phyloP scores from a whole-genome alignment of 768 basidiomycete species.

The Panaeolus papilionaceus region DNA sequence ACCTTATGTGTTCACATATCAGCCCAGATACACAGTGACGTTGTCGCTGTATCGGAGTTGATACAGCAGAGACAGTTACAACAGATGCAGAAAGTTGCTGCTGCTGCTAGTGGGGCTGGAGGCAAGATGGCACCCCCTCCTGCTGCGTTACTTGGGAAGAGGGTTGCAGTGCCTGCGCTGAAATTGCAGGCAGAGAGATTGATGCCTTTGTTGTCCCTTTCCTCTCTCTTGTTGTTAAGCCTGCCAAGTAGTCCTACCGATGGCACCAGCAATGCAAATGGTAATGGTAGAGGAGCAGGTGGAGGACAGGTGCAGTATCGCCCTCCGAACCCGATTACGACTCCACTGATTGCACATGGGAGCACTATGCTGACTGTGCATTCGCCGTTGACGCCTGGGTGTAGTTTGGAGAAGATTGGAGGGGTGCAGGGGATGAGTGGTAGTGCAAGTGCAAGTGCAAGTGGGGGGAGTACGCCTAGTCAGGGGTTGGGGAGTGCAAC shows the following conservation, averaged over 20 bases:
- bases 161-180: neutral
- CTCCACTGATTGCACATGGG: neutral
- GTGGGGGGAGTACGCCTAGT: neutral
- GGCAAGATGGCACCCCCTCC: neutral
- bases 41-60: too few relatives aligned
- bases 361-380: conserved; percentile 8
- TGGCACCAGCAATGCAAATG: neutral
- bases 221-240: neutral
- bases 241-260: conserved; percentile 1
- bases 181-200: conserved; percentile 10
- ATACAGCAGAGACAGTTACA: neutral
- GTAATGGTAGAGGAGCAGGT: neutral
- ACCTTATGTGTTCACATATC: too few relatives aligned
- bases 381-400: conserved; percentile 7
- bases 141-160: neutral
- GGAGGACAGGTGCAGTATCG: neutral
- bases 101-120: neutral
- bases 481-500: neutral
- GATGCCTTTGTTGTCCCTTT: neutral
- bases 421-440: neutral
- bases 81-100: neutral
- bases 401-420: conserved; percentile 1
- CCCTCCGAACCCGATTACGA: conserved; percentile 11
- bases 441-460: neutral
- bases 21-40: too few relatives aligned